Evolutionary conservation across 2,329 filamentous ascomycete genomes (phyloP), one percentile per base, ranked within the genome.

Genomic region (Xylaria sp.): DNA sequence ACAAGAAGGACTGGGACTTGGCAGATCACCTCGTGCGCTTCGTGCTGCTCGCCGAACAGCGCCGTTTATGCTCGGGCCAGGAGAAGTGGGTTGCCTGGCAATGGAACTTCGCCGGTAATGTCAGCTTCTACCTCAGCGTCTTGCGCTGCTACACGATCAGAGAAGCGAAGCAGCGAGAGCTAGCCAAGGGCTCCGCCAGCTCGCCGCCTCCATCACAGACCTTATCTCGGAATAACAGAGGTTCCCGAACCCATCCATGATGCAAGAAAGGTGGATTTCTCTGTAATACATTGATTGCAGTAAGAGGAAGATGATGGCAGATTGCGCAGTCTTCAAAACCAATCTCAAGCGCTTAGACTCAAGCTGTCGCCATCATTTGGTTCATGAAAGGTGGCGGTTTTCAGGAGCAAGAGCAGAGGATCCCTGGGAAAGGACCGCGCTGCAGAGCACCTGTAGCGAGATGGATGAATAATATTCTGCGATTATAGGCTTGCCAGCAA

Each of bases 11-110:
- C 13, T 77, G 76, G 76, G 74, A 75, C 28, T 70, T 76, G 5
- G 71, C 71, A 7, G 74, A 76, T 64, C 70, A 78, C 56, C 65
- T 78, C 54, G 46, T 69, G n/a, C 74, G 75, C 59, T 78, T 77
- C 67, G 73, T 76, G 44, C 69, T 78, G 61, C 66, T 72, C 31
- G 72, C 75, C 54, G 75, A 78, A 37, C 69, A 66, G 51, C 70
- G 65, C 37, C 75, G 76, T 9, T 55, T 68, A 3, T 61, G 56
- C 56, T 72, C 70, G 15, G 66, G 73, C 44, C 72, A 72, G 54
- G 71, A 66, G 54, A 72, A 74, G 39, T 77, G 75, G 75, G 64
- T 62, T 2, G 56, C 46, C 8, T 74, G 71, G 74, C 70, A 71
- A 5, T 66, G 59, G 48, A 68, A 52, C 56, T 76, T 76, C 64